These are phyloP conservation scores for Setaria italica DNA, from an alignment of 202 grass and related monocot genomes.

Conservation along the genomic window DNA sequence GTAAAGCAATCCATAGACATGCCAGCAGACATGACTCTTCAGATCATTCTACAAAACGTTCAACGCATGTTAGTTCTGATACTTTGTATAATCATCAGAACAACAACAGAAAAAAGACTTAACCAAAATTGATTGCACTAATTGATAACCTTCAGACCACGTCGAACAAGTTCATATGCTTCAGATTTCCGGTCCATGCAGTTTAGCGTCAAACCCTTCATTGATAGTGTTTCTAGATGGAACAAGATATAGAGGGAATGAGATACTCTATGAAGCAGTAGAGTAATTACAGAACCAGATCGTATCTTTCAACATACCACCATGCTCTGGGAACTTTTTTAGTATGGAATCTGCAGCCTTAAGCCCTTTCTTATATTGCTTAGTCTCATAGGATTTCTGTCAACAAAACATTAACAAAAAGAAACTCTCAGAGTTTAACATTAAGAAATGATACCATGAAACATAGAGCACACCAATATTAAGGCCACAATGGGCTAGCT, in stretches of 20 bases:
- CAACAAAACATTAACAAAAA: slow-evolving; percentile 39
- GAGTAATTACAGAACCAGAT: slow-evolving; percentile 14
- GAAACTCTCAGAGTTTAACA: slow-evolving; percentile 25
- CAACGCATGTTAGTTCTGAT: slow-evolving; percentile 18
- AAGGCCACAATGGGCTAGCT: slow-evolving; percentile 10
- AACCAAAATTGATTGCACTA: slow-evolving; percentile 17
- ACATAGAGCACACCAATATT: slow-evolving; percentile 10
- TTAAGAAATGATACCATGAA: slow-evolving; percentile 8
- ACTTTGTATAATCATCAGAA: slow-evolving; percentile 25
- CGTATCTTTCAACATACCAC: slow-evolving; percentile 64
- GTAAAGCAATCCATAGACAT: slow-evolving; percentile 98
- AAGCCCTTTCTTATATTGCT: slow-evolving; percentile 98
- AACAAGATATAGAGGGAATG: slow-evolving; percentile 16
- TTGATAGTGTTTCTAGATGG: slow-evolving; percentile 94
- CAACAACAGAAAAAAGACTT: slow-evolving; percentile 14
- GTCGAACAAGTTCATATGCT: slow-evolving; percentile 98
- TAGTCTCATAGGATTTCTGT: slow-evolving; percentile 99
- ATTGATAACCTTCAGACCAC: slow-evolving; percentile 86
- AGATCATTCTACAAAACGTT: slow-evolving; percentile 83
- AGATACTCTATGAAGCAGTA: slow-evolving; percentile 22
- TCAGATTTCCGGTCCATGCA: slow-evolving; percentile 99
- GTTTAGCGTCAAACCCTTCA: slow-evolving; percentile 99
- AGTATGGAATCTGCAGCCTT: slow-evolving; percentile 99
- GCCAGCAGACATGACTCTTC: slow-evolving; percentile 99
- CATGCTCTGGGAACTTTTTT: slow-evolving; percentile 99